Conservation (phyloP, 2,329 filamentous ascomycete genomes). For the Talaromyces verruculosus region DNA sequence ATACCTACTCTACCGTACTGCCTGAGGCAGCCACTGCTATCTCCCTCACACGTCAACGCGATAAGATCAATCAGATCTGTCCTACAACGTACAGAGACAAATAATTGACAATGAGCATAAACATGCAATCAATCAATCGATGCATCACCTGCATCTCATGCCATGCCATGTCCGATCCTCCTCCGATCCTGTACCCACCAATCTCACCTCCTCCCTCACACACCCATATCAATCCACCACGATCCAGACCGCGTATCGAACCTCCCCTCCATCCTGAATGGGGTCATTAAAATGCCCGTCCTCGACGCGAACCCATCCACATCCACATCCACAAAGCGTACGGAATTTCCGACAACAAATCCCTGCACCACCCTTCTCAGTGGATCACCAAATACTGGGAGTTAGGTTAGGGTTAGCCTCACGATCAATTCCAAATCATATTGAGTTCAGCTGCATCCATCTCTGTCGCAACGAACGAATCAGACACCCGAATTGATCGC, state of each 20-base stretch:
- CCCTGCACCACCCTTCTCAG: too few species aligned
- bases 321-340: neutral
- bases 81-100: neutral
- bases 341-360: too few species aligned
- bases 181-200: neutral
- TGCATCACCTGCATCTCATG: neutral
- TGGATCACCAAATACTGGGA: too few species aligned
- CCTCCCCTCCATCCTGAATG: neutral
- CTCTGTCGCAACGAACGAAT: neutral
- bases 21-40: neutral
- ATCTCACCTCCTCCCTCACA: too few species aligned
- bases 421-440: slow-evolving; percentile 10
- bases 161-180: neutral
- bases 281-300: neutral
- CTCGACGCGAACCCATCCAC: neutral
- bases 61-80: neutral
- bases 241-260: too few species aligned
- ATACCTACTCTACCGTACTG: neutral
- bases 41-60: neutral
- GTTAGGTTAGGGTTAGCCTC: too few species aligned
- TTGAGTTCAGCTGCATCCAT: neutral
- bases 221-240: too few species aligned
- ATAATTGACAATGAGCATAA: neutral
- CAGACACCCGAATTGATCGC: neutral
- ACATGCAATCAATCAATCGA: neutral